These are phyloP conservation scores for Leccinum proliferum DNA, from an alignment of 1,284 basidiomycete genomes.

Conservation along the genomic window DNA sequence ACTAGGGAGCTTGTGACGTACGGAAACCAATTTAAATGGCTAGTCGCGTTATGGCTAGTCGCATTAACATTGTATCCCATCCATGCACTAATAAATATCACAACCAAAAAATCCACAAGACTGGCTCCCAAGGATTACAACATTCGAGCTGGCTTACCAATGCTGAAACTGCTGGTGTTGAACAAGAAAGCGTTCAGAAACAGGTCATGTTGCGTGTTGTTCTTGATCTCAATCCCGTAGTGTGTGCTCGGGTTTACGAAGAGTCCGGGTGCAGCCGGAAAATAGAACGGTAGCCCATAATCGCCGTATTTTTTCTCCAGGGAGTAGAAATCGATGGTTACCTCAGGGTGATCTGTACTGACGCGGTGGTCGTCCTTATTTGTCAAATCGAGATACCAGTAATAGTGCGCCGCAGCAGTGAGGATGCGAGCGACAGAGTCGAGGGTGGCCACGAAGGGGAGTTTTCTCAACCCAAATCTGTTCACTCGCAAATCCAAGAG, in stretches of 20 bases:
- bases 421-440: constrained; percentile 3
- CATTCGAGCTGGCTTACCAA: constrained; percentile 8
- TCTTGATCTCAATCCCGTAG: constrained; percentile 19
- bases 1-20: not conserved
- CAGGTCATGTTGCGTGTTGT: constrained; percentile 15
- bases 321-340: constrained; percentile 16
- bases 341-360: not conserved
- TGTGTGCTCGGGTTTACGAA: constrained; percentile 4
- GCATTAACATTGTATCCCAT: not conserved
- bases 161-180: constrained; percentile 15
- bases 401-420: constrained; percentile 15
- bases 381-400: constrained; percentile 20
- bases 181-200: constrained; percentile 23
- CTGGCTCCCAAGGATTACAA: not conserved
- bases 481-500: constrained; percentile 13
- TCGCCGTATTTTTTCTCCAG: constrained; percentile 7
- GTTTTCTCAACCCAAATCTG: constrained; percentile 8
- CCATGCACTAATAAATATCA: not conserved
- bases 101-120: not conserved
- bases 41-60: not conserved
- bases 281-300: constrained; percentile 4
- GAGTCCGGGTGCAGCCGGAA: constrained; percentile 7
- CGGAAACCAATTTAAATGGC: not conserved
- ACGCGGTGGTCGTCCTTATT: not conserved
- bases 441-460: not conserved